phyloP scores from a whole-genome alignment of 192 early-diverging fungal species.

The Podila minutissima region DNA sequence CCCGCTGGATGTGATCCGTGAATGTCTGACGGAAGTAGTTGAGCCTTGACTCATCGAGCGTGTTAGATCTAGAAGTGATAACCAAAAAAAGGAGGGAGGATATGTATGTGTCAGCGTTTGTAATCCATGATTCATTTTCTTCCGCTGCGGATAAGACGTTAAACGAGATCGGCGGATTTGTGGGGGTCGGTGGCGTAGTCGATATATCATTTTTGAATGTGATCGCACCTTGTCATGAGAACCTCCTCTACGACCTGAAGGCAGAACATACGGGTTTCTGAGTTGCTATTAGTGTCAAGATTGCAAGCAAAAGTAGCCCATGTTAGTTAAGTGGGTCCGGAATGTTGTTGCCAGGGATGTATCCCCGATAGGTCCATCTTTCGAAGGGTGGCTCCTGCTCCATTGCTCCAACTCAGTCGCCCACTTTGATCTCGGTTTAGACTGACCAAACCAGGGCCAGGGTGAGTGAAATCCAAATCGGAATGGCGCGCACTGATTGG shows the following conservation, averaged over 20 bases:
- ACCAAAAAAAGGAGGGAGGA: not conserved
- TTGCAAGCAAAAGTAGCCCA: not conserved
- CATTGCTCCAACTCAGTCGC: too few relatives aligned
- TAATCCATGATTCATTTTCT: constrained; percentile 3
- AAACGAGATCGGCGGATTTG: not conserved
- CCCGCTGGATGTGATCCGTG: constrained; percentile 67
- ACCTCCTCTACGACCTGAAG: constrained; percentile 85
- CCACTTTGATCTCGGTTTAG: not conserved
- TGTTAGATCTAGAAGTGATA: constrained; percentile 51
- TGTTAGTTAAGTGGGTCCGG: not conserved
- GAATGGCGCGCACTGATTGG: constrained; percentile 18
- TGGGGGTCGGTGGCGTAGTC: not conserved
- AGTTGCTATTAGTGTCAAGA: constrained; percentile 53
- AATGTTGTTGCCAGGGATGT: not conserved
- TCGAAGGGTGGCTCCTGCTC: too few relatives aligned
- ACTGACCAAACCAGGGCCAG: not conserved
- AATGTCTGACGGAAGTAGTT: constrained; percentile 63
- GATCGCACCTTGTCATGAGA: constrained; percentile 63
- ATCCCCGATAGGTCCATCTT: not conserved
- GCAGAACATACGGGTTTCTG: constrained; percentile 86
- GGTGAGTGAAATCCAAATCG: constrained; percentile 16
- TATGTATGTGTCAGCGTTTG: not conserved
- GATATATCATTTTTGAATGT: not conserved
- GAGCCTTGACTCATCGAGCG: constrained; percentile 58
- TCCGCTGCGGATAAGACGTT: too few relatives aligned